Percentiles rank a stretch among this genome's conserved stretches.
Evolutionary conservation across 441 rosid species (phyloP).

Genomic region (Melastoma candidum): DNA sequence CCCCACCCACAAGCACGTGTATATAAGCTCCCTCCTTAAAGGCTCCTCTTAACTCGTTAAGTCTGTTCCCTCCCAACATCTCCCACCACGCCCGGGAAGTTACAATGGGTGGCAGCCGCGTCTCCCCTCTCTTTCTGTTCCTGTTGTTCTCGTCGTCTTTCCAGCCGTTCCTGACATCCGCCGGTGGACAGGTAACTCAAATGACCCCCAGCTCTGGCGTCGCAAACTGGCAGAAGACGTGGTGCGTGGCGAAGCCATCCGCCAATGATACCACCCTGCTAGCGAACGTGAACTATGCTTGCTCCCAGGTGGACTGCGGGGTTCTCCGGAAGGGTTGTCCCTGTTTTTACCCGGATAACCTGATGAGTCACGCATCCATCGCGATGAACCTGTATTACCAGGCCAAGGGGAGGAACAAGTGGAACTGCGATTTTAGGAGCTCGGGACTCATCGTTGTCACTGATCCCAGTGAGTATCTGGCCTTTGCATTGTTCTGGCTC

Average conservation of each 20-base stretch:
- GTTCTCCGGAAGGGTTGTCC: slow-evolving; percentile 17
- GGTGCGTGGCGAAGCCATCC: slow-evolving; percentile 29
- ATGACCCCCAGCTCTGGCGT: no score
- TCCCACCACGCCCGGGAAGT: no score
- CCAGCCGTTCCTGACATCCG: no score
- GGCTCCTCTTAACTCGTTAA: no score
- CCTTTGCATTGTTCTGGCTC: background rate
- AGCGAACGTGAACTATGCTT: slow-evolving; percentile 24
- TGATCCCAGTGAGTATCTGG: slow-evolving; percentile 19
- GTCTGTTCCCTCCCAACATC: no score
- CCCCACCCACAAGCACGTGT: no score
- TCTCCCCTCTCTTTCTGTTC: no score
- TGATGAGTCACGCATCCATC: slow-evolving; percentile 19
- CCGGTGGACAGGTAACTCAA: no score
- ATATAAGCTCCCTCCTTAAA: no score
- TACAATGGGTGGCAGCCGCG: no score
- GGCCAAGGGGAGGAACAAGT: slow-evolving; percentile 11
- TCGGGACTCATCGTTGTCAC: slow-evolving; percentile 13
- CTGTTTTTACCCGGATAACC: slow-evolving; percentile 22
- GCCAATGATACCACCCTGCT: slow-evolving; percentile 9
- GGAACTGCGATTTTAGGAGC: slow-evolving; percentile 15
- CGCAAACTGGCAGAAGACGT: slow-evolving; percentile 18
- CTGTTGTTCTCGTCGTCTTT: no score
- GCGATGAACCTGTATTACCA: slow-evolving; percentile 28
- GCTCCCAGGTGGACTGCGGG: slow-evolving; percentile 19